Percentiles rank a stretch among this genome's conserved stretches.
phyloP scores from a whole-genome alignment of 1,284 basidiomycete genomes.

The Pseudozyma hubeiensis region DNA sequence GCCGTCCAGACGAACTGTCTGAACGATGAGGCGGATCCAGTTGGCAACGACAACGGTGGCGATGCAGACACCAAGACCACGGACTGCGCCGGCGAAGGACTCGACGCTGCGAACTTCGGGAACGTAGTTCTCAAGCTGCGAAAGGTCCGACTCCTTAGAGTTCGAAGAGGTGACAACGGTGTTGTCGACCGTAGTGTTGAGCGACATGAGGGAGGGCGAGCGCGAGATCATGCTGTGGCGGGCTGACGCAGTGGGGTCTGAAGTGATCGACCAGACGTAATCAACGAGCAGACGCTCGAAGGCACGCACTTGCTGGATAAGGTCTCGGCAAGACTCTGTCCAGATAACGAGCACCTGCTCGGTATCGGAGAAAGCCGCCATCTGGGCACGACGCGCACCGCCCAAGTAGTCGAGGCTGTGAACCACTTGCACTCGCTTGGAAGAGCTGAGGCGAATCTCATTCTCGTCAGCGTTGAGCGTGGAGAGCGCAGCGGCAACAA shows the following conservation, averaged over 20 bases:
- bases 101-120: constrained; percentile 19
- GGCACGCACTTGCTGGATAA: constrained; percentile 69
- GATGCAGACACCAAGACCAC: constrained; percentile 30
- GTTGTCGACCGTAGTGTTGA: constrained; percentile 24
- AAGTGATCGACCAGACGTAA: constrained; percentile 75
- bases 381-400: constrained; percentile 82
- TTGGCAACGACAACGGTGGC: constrained; percentile 28
- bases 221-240: constrained; percentile 36
- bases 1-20: constrained; percentile 29
- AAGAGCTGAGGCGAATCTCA: constrained; percentile 44
- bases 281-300: constrained; percentile 83
- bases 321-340: constrained; percentile 76
- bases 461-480: constrained; percentile 64
- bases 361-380: constrained; percentile 83
- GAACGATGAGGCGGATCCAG: constrained; percentile 27
- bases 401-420: constrained; percentile 75
- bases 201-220: constrained; percentile 29
- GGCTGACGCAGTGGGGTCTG: constrained; percentile 24
- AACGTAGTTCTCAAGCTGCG: constrained; percentile 19
- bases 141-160: constrained; percentile 13
- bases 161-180: constrained; percentile 14
- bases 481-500: constrained; percentile 78
- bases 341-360: constrained; percentile 80
- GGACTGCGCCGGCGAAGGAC: constrained; percentile 23
- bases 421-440: constrained; percentile 45